phyloP scores from a whole-genome alignment of 768 basidiomycete genomes.

The Leccinum aurantiacum region DNA sequence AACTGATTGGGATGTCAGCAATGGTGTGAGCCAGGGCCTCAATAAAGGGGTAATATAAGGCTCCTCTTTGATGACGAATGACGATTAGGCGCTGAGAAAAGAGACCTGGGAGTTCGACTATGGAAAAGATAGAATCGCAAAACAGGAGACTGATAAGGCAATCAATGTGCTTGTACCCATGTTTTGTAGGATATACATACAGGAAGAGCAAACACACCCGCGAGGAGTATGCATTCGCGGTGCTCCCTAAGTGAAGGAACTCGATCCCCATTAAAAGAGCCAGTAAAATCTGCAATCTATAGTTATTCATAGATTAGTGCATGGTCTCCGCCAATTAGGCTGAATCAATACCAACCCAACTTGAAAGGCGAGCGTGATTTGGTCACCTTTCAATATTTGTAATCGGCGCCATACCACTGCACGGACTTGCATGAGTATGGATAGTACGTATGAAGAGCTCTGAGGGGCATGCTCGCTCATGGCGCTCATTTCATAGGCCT shows the following conservation, averaged over 20 bases:
- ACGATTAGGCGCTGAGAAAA: slow-evolving; percentile 46
- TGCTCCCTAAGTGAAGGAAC: slow-evolving; percentile 40
- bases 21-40: slow-evolving; percentile 44
- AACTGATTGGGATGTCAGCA: slow-evolving; percentile 45
- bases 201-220: slow-evolving; percentile 80
- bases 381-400: slow-evolving; percentile 45
- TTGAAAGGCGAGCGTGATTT: slow-evolving; percentile 34
- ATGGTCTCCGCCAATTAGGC: neutral
- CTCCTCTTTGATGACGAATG: slow-evolving; percentile 41
- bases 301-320: neutral
- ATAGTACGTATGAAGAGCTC: slow-evolving; percentile 45
- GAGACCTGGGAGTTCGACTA: slow-evolving; percentile 53
- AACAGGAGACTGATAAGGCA: slow-evolving; percentile 42
- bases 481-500: slow-evolving; percentile 49
- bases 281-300: slow-evolving; percentile 37
- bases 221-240: slow-evolving; percentile 40
- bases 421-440: slow-evolving; percentile 43
- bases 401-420: slow-evolving; percentile 46
- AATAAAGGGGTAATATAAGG: slow-evolving; percentile 51
- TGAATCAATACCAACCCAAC: neutral
- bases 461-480: slow-evolving; percentile 46
- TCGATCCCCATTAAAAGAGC: slow-evolving; percentile 33
- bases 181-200: slow-evolving; percentile 35
- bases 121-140: slow-evolving; percentile 50
- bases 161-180: neutral